Percentiles rank a stretch among this genome's conserved stretches.
These are phyloP conservation scores for Neurospora sp. DNA, from an alignment of 2,329 filamentous ascomycete species.

Conservation along the genomic window DNA sequence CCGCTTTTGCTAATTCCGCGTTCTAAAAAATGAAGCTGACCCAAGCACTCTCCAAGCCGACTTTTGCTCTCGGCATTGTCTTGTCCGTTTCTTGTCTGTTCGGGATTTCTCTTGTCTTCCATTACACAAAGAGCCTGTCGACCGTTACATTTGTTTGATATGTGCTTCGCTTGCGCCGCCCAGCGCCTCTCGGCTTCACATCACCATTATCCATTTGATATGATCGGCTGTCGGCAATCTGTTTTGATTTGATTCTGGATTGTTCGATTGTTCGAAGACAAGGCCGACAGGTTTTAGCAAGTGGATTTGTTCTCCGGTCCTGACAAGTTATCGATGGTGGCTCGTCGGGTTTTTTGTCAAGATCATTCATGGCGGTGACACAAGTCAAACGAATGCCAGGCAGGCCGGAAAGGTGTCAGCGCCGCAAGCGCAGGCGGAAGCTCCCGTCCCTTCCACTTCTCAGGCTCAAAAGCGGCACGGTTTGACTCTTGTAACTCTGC, in stretches of 20 bases:
- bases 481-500: neutral
- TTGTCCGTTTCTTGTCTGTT: too few species aligned
- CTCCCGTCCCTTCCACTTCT: neutral
- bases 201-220: neutral
- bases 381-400: neutral
- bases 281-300: neutral
- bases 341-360: neutral
- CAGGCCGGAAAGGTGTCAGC: neutral
- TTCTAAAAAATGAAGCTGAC: too few species aligned
- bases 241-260: neutral
- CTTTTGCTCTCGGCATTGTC: neutral
- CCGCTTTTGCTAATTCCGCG: too few species aligned
- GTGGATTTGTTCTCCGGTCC: too few species aligned
- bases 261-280: neutral
- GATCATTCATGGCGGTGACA: neutral
- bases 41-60: neutral
- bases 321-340: neutral
- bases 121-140: neutral
- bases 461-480: neutral
- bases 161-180: neutral
- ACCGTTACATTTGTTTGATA: neutral
- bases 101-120: neutral
- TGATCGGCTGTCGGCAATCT: neutral
- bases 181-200: neutral
- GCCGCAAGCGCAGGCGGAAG: neutral